Conservation (phyloP, 2,329 filamentous ascomycete genomes). For the Fusarium palustre region DNA sequence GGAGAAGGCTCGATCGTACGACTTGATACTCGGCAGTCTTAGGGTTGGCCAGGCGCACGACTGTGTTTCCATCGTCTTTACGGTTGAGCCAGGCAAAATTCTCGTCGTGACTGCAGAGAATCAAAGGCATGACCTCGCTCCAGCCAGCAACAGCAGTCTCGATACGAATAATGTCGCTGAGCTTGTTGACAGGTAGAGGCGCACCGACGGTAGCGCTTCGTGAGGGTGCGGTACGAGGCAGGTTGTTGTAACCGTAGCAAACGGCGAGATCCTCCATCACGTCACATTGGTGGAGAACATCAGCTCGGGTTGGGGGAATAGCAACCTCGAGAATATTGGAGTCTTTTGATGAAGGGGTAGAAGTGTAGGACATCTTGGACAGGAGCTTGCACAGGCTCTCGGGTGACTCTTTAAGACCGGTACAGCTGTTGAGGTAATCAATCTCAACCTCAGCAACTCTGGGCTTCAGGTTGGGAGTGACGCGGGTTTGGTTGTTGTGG, state of each 20-base stretch:
- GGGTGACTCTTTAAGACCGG: slow-evolving; percentile 80
- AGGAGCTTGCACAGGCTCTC: slow-evolving; percentile 83
- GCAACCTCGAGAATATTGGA: slow-evolving; percentile 81
- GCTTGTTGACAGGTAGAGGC: slow-evolving; percentile 92
- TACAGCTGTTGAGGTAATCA: slow-evolving; percentile 93
- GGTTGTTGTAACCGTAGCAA: slow-evolving; percentile 96
- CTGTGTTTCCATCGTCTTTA: slow-evolving; percentile 84
- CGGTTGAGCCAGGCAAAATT: slow-evolving; percentile 97
- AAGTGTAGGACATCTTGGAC: slow-evolving; percentile 88
- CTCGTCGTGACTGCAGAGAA: slow-evolving; percentile 97
- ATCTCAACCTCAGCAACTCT: slow-evolving; percentile 84
- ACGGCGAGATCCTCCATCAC: slow-evolving; percentile 99
- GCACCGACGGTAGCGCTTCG: slow-evolving; percentile 88
- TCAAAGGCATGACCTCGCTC: slow-evolving; percentile 95
- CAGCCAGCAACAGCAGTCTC: slow-evolving; percentile 95
- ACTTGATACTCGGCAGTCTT: slow-evolving; percentile 96
- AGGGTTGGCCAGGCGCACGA: slow-evolving; percentile 88
- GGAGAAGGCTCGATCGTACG: slow-evolving; percentile 86
- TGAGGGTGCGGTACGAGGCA: slow-evolving; percentile 87
- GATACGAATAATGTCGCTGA: slow-evolving; percentile 87
- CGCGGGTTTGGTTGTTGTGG: slow-evolving; percentile 85
- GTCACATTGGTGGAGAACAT: slow-evolving; percentile 95
- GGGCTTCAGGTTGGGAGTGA: slow-evolving; percentile 83
- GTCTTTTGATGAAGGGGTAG: slow-evolving; percentile 77
- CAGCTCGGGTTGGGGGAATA: slow-evolving; percentile 89